Evolutionary conservation across 1,139 yeast genomes (phyloP), one percentile per base, ranked within the genome.

Genomic region (Sugiyamaella sp.): DNA sequence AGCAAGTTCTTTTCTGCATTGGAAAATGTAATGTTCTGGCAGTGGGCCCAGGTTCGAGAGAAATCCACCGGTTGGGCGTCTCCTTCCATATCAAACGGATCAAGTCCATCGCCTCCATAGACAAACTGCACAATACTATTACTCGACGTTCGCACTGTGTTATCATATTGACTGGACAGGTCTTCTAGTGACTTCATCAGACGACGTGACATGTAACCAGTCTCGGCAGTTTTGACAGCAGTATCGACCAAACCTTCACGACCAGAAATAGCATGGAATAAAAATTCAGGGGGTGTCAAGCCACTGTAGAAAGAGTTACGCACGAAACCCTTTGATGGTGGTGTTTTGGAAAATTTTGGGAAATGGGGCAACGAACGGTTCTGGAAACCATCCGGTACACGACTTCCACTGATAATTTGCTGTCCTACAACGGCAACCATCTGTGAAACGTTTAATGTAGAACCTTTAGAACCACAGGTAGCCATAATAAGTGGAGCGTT

Each of bases 401-500:
- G 96, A 69, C 89, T 88, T 72, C 99, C 99, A 3, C 97, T 85
- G 65, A 95, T 95, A 76, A 95, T 95, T 72, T 95, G 99, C 74
- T 95, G 99, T 56, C 99, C 99, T 48, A 95, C 99, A 70, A 95
- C 97, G 0, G 99, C 99, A 79, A 95, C 99, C 99, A 95, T 95
- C 75, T 95, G 99, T 9, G 99, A 93, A 43, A 95, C 99, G 71
- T 95, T 95, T 61, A 95, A 81, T 0, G 97, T 90, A 40, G 99
- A 93, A 72, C 99, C 99, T 72, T 95, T 95, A 48, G 99, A 93
- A 63, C 99, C 99, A 80, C 99, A 93, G 0, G 97, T 89, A 9
- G 99, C 98, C 99, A 95, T 95, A 68, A 95, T 91, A 67, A 95
- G 80, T 39, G 99, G 99, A 35, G 99, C 97, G 71, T 95, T 95